Evolutionary conservation across 192 early-diverging fungal species (phyloP), one percentile per base, ranked within the genome.

Genomic region (Coemansia sp.): DNA sequence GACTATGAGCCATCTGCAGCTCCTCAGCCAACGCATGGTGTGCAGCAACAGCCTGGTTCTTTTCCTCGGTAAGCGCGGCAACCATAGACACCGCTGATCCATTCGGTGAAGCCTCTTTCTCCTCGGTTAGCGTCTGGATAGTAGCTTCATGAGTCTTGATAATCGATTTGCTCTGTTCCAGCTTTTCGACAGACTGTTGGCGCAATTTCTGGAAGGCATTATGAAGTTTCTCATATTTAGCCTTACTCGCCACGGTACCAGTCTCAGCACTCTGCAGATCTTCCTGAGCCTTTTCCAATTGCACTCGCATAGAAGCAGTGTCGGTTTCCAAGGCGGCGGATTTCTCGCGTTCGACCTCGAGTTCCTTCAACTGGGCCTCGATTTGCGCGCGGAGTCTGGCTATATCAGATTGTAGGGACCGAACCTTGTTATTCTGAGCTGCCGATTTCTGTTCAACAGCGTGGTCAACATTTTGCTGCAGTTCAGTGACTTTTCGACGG

Each of bases 201-300:
- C 79, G 79, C 64, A 82, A 68, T 47, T 63, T 82, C 71, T 74
- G 69, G 67, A 82, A 82, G 4, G 68, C 63, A 1, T 4, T 35
- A 16, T 73, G 76, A 32, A 76, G 68, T 50, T 78, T 72, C 30
- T 72, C 67, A 33, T 71, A 76, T 43, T 73, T 78, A n/a, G 63
- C 67, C 70, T 66, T 66, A 4, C 64, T 64, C 28, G 61, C 70
- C 40, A 61, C 61, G 3, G 66, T 69, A 7, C 64, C 62, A 21
- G 55, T 40, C 35, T 13, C 23, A 4, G 67, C 59, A 3, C 4
- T 39, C 64, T 65, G 62, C 23, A 21, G 11, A 47, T 62, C 65
- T 9, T 7, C 62, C 9, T 43, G 52, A 26, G 38, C 57, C 28
- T 26, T 44, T 11, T 60, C 58, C n/a, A 72, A 42, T 5, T 64